phyloP scores from a whole-genome alignment of 163 green algal genomes.

The Prototheca wickerhamii region DNA sequence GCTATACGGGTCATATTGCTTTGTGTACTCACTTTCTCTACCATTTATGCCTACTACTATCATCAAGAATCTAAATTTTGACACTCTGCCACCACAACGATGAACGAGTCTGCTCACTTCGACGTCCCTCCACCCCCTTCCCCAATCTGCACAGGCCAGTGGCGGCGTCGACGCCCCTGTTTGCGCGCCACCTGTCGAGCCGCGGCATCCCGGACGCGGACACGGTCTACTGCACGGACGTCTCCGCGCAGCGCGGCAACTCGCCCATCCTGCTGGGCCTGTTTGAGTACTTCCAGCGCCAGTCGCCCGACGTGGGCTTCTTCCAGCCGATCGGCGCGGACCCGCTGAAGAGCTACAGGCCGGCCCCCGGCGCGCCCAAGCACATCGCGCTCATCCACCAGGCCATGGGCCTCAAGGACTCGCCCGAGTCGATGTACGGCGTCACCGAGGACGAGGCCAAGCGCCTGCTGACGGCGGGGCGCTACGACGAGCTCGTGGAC shows the following conservation, averaged over 20 bases:
- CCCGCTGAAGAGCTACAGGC: conserved; percentile 22
- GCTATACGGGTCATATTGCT: too few relatives aligned
- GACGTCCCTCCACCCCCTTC: too few relatives aligned
- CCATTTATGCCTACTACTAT: too few relatives aligned
- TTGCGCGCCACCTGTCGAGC: too few relatives aligned
- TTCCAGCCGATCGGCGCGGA: conserved; percentile 53
- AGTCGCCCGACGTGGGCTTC: conserved; percentile 50
- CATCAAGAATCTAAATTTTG: too few relatives aligned
- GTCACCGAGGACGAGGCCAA: conserved; percentile 32
- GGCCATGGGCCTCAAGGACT: conserved; percentile 22
- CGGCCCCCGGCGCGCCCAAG: conserved; percentile 27
- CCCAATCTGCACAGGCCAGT: too few relatives aligned
- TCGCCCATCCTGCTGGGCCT: conserved; percentile 45
- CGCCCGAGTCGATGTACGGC: conserved; percentile 37
- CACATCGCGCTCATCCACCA: conserved; percentile 46
- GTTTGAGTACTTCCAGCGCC: conserved; percentile 58
- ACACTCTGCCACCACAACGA: too few relatives aligned
- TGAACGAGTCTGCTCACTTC: too few relatives aligned
- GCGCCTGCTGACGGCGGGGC: conserved; percentile 39
- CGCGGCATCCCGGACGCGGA: not conserved
- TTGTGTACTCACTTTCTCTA: too few relatives aligned
- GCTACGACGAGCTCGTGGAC: conserved; percentile 53
- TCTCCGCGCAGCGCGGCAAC: conserved; percentile 23
- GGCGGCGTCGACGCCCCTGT: too few relatives aligned
- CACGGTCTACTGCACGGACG: conserved; percentile 24